Evolutionary conservation across 2,329 filamentous ascomycete species (phyloP), one percentile per base, ranked within the genome.

Genomic region (Fusarium oligoseptatum): DNA sequence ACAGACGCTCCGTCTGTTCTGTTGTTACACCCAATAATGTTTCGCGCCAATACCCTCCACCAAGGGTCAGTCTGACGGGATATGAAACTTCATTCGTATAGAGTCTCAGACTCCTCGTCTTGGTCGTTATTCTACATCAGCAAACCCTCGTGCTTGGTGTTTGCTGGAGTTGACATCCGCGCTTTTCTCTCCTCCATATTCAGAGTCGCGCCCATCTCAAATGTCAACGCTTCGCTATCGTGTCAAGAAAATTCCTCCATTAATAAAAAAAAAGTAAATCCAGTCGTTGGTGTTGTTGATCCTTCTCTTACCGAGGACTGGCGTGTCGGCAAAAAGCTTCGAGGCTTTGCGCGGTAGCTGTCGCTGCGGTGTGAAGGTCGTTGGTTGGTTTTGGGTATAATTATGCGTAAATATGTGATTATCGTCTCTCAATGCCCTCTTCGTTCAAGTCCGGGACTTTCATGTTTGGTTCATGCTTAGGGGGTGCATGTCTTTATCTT

Each of bases 381-480:
- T 57, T 41, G 43, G 56, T 73, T 24, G 24, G 7, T 48, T 63
- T 41, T 60, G 37, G 55, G 60, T 64, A 10, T 71, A 56, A 73
- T 74, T 74, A 73, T 50, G n/a, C 48, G 27, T 66, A 60, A 39
- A 48, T 69, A 57, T 43, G 57, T 15, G 65, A 74, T 64, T 69
- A 24, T 62, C 39, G 64, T 57, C 62, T 43, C 48, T 45, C 60
- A 45, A 41, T 75, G 50, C 32, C n/a, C 56, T 36, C 41, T 55
- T 68, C 62, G 61, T 67, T 52, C 24, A 36, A n/a, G 20, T 58
- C 36, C 36, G 32, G 29, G 6, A 32, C n/a, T 20, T 66, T 83
- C 81, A 88, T 83, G 89, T 86, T 76, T 85, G 84, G 80, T 91
- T 90, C 87, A 90, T 89, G 64, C 84, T 87, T 24, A 90, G 81